These are phyloP conservation scores for Arthrobotrys musiformis DNA, from an alignment of 2,329 filamentous ascomycete species.

Conservation along the genomic window DNA sequence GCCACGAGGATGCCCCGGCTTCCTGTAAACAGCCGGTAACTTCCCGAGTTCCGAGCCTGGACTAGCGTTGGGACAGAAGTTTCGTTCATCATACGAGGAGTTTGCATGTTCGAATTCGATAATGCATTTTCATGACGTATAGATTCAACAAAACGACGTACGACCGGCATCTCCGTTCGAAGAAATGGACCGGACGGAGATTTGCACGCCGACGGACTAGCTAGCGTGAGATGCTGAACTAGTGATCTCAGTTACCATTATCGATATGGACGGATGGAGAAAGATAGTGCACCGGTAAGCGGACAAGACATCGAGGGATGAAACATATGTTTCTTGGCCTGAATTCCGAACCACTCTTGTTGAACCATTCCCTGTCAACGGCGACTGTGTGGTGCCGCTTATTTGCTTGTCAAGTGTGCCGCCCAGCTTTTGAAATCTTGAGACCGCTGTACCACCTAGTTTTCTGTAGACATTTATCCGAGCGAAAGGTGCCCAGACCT, in stretches of 20 bases:
- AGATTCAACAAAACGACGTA: slow-evolving; percentile 5
- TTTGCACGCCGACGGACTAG: slow-evolving; percentile 20
- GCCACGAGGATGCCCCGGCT: slow-evolving; percentile 55
- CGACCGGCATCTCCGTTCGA: slow-evolving; percentile 26
- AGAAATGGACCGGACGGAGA: slow-evolving; percentile 26
- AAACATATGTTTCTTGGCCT: slow-evolving; percentile 53
- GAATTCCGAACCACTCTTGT: slow-evolving; percentile 50
- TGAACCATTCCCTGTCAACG: slow-evolving; percentile 46
- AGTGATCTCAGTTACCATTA: slow-evolving; percentile 24
- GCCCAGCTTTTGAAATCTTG: slow-evolving; percentile 23
- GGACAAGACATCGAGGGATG: slow-evolving; percentile 36
- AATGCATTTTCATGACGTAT: slow-evolving; percentile 48
- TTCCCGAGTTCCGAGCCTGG: slow-evolving; percentile 55
- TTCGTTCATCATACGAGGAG: slow-evolving; percentile 34
- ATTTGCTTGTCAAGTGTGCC: slow-evolving; percentile 39
- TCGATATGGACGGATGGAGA: slow-evolving; percentile 43
- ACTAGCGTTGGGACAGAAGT: slow-evolving; percentile 14
- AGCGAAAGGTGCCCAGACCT: slow-evolving; percentile 31
- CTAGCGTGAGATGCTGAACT: slow-evolving; percentile 15
- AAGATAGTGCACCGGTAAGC: slow-evolving; percentile 36
- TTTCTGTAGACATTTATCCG: slow-evolving; percentile 38
- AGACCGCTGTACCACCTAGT: slow-evolving; percentile 25
- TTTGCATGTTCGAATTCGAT: slow-evolving; percentile 21
- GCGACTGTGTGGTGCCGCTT: slow-evolving; percentile 50
- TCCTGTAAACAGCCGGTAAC: slow-evolving; percentile 53